Evolutionary conservation across 1,139 yeast genomes (phyloP).

Genomic region (Debaryomyces fabryi): DNA sequence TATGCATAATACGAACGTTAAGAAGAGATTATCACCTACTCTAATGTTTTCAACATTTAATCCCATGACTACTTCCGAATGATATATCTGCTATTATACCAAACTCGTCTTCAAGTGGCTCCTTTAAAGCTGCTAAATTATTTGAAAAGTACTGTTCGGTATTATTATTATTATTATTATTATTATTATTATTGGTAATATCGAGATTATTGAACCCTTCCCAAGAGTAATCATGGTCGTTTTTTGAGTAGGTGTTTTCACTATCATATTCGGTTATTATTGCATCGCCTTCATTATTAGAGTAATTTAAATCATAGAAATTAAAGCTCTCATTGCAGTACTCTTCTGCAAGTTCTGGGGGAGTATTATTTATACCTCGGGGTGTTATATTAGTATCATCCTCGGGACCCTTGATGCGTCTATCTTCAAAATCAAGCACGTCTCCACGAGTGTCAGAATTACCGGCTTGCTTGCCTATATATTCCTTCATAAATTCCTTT

Average conservation of each 20-base stretch:
- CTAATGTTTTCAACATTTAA: constrained; percentile 13
- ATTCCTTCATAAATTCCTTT: constrained; percentile 22
- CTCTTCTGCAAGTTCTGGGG: constrained; percentile 12
- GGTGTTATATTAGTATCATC: background rate
- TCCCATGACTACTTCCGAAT: constrained; percentile 21
- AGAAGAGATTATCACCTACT: background rate
- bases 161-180: constrained; percentile 1
- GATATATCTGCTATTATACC: constrained; percentile 17
- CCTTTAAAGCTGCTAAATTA: constrained; percentile 9
- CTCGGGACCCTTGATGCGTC: background rate
- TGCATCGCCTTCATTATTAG: constrained; percentile 10
- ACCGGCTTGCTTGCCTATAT: constrained; percentile 1
- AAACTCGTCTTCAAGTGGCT: constrained; percentile 13
- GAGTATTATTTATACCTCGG: constrained; percentile 10
- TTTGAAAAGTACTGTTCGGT: constrained; percentile 6
- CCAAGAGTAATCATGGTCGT: constrained; percentile 12
- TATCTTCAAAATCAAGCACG: background rate
- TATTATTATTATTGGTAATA: background rate
- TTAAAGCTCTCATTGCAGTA: constrained; percentile 10
- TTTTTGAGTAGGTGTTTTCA: constrained; percentile 9
- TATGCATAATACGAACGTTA: background rate
- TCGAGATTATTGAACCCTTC: constrained; percentile 4
- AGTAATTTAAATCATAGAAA: constrained; percentile 10
- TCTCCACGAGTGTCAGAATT: background rate
- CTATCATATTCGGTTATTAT: constrained; percentile 11